These are phyloP conservation scores for Chlorella sorokiniana DNA, from an alignment of 139 green algal genomes.

Conservation along the genomic window DNA sequence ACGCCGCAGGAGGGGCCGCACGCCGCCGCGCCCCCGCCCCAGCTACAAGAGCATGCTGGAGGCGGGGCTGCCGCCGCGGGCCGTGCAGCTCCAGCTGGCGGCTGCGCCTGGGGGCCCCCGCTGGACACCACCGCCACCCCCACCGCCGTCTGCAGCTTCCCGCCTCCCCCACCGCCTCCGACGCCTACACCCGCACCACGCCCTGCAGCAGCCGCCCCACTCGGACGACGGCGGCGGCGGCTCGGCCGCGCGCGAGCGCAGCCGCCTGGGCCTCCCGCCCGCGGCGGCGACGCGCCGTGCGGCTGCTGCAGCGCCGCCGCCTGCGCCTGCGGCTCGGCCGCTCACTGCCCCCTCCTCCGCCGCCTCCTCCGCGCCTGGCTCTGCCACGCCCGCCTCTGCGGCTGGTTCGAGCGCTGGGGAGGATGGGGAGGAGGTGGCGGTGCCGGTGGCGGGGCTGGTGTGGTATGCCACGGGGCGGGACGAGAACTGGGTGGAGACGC, in stretches of 20 bases:
- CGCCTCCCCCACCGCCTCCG: slow-evolving; percentile 1
- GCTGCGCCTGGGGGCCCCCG: too few relatives aligned
- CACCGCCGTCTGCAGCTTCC: slow-evolving; percentile 22
- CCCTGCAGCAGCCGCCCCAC: neutral
- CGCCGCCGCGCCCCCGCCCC: neutral
- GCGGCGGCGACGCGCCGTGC: neutral
- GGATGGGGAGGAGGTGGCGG: neutral
- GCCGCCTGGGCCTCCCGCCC: slow-evolving; percentile 1
- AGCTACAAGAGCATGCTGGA: slow-evolving; percentile 37
- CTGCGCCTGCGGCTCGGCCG: neutral
- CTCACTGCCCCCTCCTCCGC: neutral
- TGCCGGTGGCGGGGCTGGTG: slow-evolving; percentile 36
- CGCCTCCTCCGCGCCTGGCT: neutral
- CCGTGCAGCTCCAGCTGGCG: neutral
- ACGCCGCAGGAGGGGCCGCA: neutral
- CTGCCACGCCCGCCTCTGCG: slow-evolving; percentile 5
- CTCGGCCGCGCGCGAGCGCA: neutral
- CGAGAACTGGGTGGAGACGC: slow-evolving; percentile 44
- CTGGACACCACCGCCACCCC: slow-evolving; percentile 5
- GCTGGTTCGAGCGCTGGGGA: slow-evolving; percentile 7
- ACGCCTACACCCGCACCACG: slow-evolving; percentile 12
- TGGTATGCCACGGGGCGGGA: slow-evolving; percentile 34
- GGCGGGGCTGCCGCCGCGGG: neutral
- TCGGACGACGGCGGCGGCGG: slow-evolving; percentile 4
- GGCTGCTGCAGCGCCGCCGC: neutral